Conservation (phyloP, 129 eudicot species). For the Solidago caesia region DNA sequence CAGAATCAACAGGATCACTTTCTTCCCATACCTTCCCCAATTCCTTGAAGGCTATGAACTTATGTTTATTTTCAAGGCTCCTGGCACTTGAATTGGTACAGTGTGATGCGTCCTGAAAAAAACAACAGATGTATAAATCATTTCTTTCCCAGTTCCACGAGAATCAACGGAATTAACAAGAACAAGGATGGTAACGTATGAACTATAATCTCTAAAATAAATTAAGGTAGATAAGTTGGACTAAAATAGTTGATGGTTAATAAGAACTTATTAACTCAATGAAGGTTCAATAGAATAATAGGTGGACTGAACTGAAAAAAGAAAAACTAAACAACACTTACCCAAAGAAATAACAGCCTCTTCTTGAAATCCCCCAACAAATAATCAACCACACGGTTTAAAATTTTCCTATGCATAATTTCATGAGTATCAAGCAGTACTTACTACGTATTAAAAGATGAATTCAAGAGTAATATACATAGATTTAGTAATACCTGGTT, state of each 20-base stretch:
- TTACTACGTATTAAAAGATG: background rate
- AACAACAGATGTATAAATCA: conserved; percentile 5
- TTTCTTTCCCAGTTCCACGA: conserved; percentile 3
- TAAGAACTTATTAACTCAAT: background rate
- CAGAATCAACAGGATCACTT: conserved; percentile 44
- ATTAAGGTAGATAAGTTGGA: background rate
- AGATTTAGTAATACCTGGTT: conserved; percentile 42
- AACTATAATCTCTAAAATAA: background rate
- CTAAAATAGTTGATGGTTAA: background rate
- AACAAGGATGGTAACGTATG: conserved; percentile 2
- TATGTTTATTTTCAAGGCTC: conserved; percentile 62
- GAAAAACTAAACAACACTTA: conserved; percentile 28
- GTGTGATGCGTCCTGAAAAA: conserved; percentile 57
- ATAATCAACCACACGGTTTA: conserved; percentile 68
- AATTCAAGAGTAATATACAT: conserved; percentile 12
- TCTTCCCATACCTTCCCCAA: conserved; percentile 67
- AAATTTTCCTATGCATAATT: conserved; percentile 48
- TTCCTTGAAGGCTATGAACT: conserved; percentile 69
- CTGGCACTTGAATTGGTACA: conserved; percentile 57
- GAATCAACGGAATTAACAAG: background rate
- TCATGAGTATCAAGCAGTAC: conserved; percentile 21
- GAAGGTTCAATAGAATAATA: background rate
- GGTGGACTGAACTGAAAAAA: background rate
- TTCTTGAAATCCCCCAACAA: conserved; percentile 67
- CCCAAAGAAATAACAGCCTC: conserved; percentile 81